Evolutionary conservation across 345 rosid species (phyloP), one percentile per base, ranked within the genome.

Genomic region (Crucihimalaya himalaica): DNA sequence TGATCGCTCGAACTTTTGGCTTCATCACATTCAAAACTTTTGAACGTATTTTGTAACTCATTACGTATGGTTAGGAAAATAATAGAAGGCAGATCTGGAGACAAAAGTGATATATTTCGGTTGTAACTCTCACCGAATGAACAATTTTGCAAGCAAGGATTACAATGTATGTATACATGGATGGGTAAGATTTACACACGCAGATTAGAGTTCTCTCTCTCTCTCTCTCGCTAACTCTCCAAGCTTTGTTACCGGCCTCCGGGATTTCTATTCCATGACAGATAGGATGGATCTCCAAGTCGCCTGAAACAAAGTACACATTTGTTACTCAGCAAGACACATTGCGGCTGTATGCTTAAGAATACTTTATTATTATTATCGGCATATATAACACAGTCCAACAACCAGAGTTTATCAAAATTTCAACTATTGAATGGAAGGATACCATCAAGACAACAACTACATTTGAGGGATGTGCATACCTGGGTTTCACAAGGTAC

Each of bases 231-330:
- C 50, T 18, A 51, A 1, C 32, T 48, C 60, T 11, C 52, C 51
- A 45, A 46, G 67, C 73, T 61, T 61, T 72, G 78, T 79, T 77
- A 87, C 43, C 73, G 77, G 53, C 90, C 91, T 25, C 92, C 87
- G 1, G 98, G 96, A 66, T 73, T 85, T 79, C 92, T 87, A 82
- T 92, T 92, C 99, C 99, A 95, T n/a, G 97, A 90, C 78, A 95
- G 73, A 75, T 92, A 92, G 2, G 98, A 81, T 16, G 99, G 98
- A 82, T 95, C 99, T 74, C 96, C 97, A 50, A 90, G 92, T 55
- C 86, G 96, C 90, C 98, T 95, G 88, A 75, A 53, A 66, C 34
- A 31, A 18, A 35, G 11, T 42, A 59, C 61, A 18, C 8, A 73
- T 46, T 52, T 65, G 56, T 52, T 53, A 56, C 23, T 65, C 35